Evolutionary conservation across 2,329 filamentous ascomycete genomes (phyloP).

Genomic region (Trichoderma harzianum): DNA sequence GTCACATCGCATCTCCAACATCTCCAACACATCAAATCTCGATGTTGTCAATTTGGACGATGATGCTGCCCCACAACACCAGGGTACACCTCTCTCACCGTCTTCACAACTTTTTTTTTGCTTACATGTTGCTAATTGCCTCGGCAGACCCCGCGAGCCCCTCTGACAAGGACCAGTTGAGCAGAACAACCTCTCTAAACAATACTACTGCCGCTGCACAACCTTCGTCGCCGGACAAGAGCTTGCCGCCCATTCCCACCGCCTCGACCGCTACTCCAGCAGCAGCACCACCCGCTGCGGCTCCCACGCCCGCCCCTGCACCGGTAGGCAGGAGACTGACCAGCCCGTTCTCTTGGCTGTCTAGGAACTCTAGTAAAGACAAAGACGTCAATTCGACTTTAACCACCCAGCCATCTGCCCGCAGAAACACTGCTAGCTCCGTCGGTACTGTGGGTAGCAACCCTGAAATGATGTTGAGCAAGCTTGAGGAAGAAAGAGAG

Average conservation of each 20-base stretch:
- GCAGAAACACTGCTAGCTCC: slow-evolving; percentile 74
- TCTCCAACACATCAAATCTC: slow-evolving; percentile 47
- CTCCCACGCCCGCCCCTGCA: slow-evolving; percentile 21
- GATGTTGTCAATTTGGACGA: slow-evolving; percentile 67
- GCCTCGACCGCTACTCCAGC: slow-evolving; percentile 28
- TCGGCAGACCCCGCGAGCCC: slow-evolving; percentile 32
- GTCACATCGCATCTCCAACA: slow-evolving; percentile 45
- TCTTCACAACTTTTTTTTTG: neutral
- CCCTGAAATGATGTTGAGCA: slow-evolving; percentile 73
- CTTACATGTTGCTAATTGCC: slow-evolving; percentile 20
- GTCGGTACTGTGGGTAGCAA: slow-evolving; percentile 76
- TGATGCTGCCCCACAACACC: slow-evolving; percentile 39
- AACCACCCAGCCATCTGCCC: slow-evolving; percentile 45
- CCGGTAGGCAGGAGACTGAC: slow-evolving; percentile 68
- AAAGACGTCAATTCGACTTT: slow-evolving; percentile 54
- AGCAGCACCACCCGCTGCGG: slow-evolving; percentile 30
- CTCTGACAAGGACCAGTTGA: slow-evolving; percentile 38
- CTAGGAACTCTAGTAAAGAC: slow-evolving; percentile 60
- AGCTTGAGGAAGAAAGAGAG: slow-evolving; percentile 69
- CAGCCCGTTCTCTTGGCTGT: slow-evolving; percentile 84
- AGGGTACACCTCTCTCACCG: slow-evolving; percentile 30
- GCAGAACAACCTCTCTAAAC: slow-evolving; percentile 60
- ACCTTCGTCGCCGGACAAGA: slow-evolving; percentile 55
- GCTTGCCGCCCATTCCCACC: slow-evolving; percentile 36
- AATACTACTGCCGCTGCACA: slow-evolving; percentile 72